phyloP scores from a whole-genome alignment of 305 asterid species.

The Solanum aculeatissimum region DNA sequence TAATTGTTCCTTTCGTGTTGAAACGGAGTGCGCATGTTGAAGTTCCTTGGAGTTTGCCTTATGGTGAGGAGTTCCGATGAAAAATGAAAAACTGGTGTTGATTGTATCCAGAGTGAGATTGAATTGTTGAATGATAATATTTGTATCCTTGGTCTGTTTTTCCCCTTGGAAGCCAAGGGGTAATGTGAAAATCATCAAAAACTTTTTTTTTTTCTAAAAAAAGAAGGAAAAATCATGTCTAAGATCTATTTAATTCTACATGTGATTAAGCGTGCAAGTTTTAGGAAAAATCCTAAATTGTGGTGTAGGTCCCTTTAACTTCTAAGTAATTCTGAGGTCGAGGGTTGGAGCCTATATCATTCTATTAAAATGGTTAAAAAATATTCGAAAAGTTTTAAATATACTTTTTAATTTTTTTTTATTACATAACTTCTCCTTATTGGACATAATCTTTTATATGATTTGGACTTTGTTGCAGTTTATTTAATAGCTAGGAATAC shows the following conservation, averaged over 20 bases:
- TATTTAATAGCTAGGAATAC: too few species aligned
- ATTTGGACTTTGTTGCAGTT: too few species aligned
- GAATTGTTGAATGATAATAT: not conserved
- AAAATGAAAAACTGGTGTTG: not conserved
- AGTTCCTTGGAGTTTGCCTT: not conserved
- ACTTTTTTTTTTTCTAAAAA: not conserved
- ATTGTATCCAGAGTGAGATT: not conserved
- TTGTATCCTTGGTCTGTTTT: not conserved
- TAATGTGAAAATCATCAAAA: not conserved
- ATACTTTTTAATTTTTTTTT: too few species aligned
- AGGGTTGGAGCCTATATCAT: too few species aligned
- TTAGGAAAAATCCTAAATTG: too few species aligned
- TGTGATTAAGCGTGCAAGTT: too few species aligned
- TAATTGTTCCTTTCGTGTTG: not conserved
- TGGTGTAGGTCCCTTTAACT: too few species aligned
- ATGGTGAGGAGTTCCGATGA: not conserved
- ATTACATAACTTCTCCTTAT: too few species aligned
- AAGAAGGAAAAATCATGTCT: not conserved
- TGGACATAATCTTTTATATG: too few species aligned
- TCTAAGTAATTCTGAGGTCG: too few species aligned
- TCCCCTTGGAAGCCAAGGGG: not conserved
- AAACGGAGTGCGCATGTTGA: not conserved
- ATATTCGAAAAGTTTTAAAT: too few species aligned
- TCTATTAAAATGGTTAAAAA: too few species aligned
- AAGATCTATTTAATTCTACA: not conserved